phyloP scores from a whole-genome alignment of 2,329 filamentous ascomycete species.

The Paecilomyces sp. region DNA sequence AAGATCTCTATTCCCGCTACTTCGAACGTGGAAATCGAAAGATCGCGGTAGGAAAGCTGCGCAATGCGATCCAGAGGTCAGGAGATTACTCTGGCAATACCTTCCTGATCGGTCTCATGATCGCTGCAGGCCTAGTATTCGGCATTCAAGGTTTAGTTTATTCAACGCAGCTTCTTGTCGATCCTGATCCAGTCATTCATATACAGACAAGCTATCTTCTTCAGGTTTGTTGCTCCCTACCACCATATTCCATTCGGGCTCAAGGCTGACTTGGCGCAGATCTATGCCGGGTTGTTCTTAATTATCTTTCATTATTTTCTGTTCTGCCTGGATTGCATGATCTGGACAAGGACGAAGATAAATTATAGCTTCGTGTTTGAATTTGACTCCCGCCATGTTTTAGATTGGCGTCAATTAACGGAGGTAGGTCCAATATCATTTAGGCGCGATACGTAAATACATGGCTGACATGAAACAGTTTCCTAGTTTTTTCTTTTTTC shows the following conservation, averaged over 20 bases:
- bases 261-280: slow-evolving; percentile 41
- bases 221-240: slow-evolving; percentile 40
- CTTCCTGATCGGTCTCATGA: slow-evolving; percentile 57
- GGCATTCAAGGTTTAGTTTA: slow-evolving; percentile 59
- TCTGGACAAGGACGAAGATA: slow-evolving; percentile 79
- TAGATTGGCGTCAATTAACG: slow-evolving; percentile 84
- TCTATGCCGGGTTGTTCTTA: slow-evolving; percentile 90
- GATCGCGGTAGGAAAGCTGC: slow-evolving; percentile 78
- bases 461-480: slow-evolving; percentile 43
- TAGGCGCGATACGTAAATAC: background rate
- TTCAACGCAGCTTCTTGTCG: slow-evolving; percentile 46
- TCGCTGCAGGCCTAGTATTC: slow-evolving; percentile 63
- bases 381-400: slow-evolving; percentile 74
- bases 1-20: slow-evolving; percentile 89
- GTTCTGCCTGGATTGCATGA: slow-evolving; percentile 77
- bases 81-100: slow-evolving; percentile 53
- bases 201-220: slow-evolving; percentile 61
- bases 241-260: background rate
- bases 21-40: slow-evolving; percentile 94
- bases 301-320: slow-evolving; percentile 70
- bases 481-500: slow-evolving; percentile 72
- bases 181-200: slow-evolving; percentile 42
- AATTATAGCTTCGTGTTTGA: slow-evolving; percentile 98
- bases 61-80: slow-evolving; percentile 57
- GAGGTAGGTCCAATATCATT: slow-evolving; percentile 45